Percentiles rank a stretch among this genome's conserved stretches.
Evolutionary conservation across 2,329 filamentous ascomycete species (phyloP).

Genomic region (Rhynchosporium agropyri): DNA sequence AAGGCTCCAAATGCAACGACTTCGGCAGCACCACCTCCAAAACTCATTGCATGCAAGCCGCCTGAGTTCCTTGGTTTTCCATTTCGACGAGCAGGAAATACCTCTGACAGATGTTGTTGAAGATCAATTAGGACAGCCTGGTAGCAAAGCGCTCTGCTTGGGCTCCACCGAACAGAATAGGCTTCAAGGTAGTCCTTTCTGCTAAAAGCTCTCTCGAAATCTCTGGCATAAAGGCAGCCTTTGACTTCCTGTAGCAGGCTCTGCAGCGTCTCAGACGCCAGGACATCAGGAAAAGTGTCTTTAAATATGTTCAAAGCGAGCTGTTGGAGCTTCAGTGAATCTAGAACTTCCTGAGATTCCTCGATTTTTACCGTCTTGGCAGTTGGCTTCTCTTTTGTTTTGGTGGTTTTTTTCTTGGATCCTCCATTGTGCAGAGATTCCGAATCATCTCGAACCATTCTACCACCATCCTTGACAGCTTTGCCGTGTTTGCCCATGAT

Average conservation of each 20-base stretch:
- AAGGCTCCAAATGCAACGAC: slow-evolving; percentile 64
- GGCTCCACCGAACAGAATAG: slow-evolving; percentile 91
- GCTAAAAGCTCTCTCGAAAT: slow-evolving; percentile 81
- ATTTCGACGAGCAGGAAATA: slow-evolving; percentile 15
- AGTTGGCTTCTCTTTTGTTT: slow-evolving; percentile 7
- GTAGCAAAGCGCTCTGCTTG: slow-evolving; percentile 82
- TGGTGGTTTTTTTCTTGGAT: slow-evolving; percentile 7
- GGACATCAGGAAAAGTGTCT: slow-evolving; percentile 58
- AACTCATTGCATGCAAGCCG: slow-evolving; percentile 30
- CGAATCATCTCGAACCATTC: slow-evolving; percentile 13
- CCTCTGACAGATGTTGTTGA: slow-evolving; percentile 29
- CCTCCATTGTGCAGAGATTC: slow-evolving; percentile 6
- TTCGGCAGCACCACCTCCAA: slow-evolving; percentile 59
- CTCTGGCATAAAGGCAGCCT: slow-evolving; percentile 78
- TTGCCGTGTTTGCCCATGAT: slow-evolving; percentile 10
- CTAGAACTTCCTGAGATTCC: slow-evolving; percentile 13
- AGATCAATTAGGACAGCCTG: slow-evolving; percentile 53
- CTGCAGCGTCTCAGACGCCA: slow-evolving; percentile 52
- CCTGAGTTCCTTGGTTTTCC: not conserved
- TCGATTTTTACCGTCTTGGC: slow-evolving; percentile 3
- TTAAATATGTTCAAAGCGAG: slow-evolving; percentile 73
- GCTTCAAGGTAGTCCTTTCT: slow-evolving; percentile 71
- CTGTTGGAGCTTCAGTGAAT: slow-evolving; percentile 64
- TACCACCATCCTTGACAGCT: slow-evolving; percentile 12
- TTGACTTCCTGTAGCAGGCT: slow-evolving; percentile 79